Base-by-base conservation (phyloP, 2,329 filamentous ascomycete species). In the Leptographium lundbergii region DNA sequence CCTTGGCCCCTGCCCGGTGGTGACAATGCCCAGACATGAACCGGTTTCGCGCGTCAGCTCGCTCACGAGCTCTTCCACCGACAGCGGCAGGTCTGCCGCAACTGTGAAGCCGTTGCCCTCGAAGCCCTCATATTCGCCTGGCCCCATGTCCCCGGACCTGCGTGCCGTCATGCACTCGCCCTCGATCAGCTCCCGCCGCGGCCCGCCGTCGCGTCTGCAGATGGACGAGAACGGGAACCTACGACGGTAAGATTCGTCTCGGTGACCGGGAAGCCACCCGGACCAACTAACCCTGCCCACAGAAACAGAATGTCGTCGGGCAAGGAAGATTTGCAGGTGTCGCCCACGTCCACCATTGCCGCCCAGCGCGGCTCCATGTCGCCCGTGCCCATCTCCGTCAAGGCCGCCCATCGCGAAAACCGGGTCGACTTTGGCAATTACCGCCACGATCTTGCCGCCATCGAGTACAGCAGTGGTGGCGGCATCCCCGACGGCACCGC, bases 11-110 rank as follows among this genome's bases (percentile, higher is more conserved):
- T 62, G 60, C 60, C 60, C 57, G 63, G 63, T 67, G 70, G 72
- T 72, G 73, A 82, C 73, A 72, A 88, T 89, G 86, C 81, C 84
- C 73, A 81, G 79, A 73, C 81, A 85, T 75, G 84, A 87, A 70
- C 74, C 75, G 67, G 73, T 73, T 67, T 77, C 77, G 73, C 85
- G 84, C 73, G 81, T 86, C 78, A 84, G 80, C 75, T 85, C 84
- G 64, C 74, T 79, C 64, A 82, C 82, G 73, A 84, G 81, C 77
- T 80, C 81, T 64, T 82, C 81, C 74, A 81, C 80, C 67, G 80
- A 83, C 67, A 88, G 84, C 74, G 82, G 80, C 72, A 80, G 80
- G 66, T 88, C 85, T 62, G 80, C 78, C 68, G 80, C 82, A 67
- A 90, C 87, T 47, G 74, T 84, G 64, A 83, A 78, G 71, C 77